These are phyloP conservation scores for Penicillium brasilianum DNA, from an alignment of 2,329 filamentous ascomycete species.

Conservation along the genomic window DNA sequence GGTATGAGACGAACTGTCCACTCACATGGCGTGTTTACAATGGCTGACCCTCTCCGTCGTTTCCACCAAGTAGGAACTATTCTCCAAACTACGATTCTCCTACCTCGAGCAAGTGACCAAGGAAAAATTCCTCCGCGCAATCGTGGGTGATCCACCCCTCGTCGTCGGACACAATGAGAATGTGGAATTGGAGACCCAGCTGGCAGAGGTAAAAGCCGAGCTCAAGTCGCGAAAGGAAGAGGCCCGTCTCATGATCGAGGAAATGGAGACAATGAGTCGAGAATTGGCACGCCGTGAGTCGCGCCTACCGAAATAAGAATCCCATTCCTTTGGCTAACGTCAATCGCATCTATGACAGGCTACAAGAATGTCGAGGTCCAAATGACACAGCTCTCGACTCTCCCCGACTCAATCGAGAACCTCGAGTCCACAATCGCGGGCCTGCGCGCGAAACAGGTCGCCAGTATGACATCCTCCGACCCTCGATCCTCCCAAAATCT, in stretches of 20 bases:
- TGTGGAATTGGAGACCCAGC: slow-evolving; percentile 72
- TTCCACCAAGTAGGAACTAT: slow-evolving; percentile 67
- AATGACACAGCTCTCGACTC: slow-evolving; percentile 54
- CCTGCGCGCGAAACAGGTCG: slow-evolving; percentile 61
- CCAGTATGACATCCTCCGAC: slow-evolving; percentile 64
- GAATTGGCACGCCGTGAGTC: slow-evolving; percentile 64
- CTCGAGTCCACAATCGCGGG: slow-evolving; percentile 57
- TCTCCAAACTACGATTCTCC: slow-evolving; percentile 93
- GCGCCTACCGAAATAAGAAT: background rate
- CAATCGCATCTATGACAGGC: slow-evolving; percentile 40
- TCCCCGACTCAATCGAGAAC: slow-evolving; percentile 59
- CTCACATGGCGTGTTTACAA: background rate
- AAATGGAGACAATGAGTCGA: slow-evolving; percentile 72
- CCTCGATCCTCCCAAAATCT: slow-evolving; percentile 46
- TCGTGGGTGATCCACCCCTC: slow-evolving; percentile 86
- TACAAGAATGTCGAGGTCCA: slow-evolving; percentile 62
- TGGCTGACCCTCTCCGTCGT: slow-evolving; percentile 1
- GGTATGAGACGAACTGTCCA: slow-evolving; percentile 41
- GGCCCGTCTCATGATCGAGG: slow-evolving; percentile 72
- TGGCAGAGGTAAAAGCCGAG: slow-evolving; percentile 71
- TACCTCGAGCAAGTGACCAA: slow-evolving; percentile 99
- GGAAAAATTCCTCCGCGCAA: slow-evolving; percentile 93
- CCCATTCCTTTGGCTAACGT: background rate
- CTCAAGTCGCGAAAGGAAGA: slow-evolving; percentile 81
- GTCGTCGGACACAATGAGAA: slow-evolving; percentile 86